Base-by-base conservation (phyloP, 306 rosid genomes). In the Quercus parvula region DNA sequence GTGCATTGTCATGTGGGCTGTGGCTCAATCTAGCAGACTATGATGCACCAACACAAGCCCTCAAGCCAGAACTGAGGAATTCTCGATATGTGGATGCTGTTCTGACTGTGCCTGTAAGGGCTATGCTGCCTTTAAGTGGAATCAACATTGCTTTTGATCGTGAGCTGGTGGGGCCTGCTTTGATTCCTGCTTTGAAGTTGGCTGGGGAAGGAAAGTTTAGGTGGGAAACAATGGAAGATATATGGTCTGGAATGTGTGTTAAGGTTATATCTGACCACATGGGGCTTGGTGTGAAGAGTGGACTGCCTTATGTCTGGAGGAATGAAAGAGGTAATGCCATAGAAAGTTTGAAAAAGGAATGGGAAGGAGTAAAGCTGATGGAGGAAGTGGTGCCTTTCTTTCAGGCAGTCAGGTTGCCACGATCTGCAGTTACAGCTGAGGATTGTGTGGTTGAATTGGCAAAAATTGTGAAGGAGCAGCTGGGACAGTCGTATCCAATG, bases 31-130 rank as follows among this genome's bases (percentile, higher is more conserved):
- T 90, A 81, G 97, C 93, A 2, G 99, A 96, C 87, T 88, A 75
- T 38, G 99, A 96, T 74, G 98, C 99, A 79, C 99, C 99, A 55
- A 96, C 99, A 13, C 99, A 93, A 82, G 98, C 98, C 66, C 96
- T 96, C 77, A 93, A 90, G 84, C 90, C 94, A 13, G 73, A 14
- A 8, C 84, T 75, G 70, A 91, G 92, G 91, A 93, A 96, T 71
- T 52, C 81, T 30, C 88, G 94, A 44, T 89, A 89, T 64, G 99
- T 96, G 25, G 99, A 96, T 86, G 98, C 99, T 18, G 99, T 95
- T 73, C 24, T 95, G 86, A 91, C 99, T 61, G 89, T 96, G 73
- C 98, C 98, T 2, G 74, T 30, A 14, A 82, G 94, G 81, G 46
- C 98, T 75, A 81, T 96, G 92, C 51, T 93, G 91, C 98, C 99